Evolutionary conservation across 768 basidiomycete genomes (phyloP).

Genomic region (Pulveroboletus sp.): DNA sequence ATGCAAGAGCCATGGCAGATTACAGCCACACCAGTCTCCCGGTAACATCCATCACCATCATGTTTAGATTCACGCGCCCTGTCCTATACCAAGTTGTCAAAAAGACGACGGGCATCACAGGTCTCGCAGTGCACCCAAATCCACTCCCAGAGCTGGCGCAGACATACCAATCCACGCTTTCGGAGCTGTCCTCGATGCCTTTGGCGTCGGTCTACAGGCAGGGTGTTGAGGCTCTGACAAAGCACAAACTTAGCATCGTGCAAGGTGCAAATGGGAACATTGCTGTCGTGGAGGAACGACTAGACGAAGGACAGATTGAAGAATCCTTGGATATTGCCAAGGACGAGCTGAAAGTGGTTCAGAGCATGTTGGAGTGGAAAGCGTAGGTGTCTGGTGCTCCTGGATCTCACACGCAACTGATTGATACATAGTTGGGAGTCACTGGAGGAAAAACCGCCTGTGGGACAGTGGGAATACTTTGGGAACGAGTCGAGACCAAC

Average conservation of each 20-base stretch:
- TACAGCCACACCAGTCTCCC: slow-evolving; percentile 15
- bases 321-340: slow-evolving; percentile 77
- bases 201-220: slow-evolving; percentile 85
- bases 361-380: slow-evolving; percentile 94
- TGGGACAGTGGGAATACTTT: slow-evolving; percentile 87
- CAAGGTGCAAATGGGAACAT: slow-evolving; percentile 68
- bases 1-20: slow-evolving; percentile 38
- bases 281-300: slow-evolving; percentile 61
- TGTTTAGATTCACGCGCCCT: slow-evolving; percentile 78
- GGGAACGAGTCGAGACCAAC: slow-evolving; percentile 49
- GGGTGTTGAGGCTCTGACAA: slow-evolving; percentile 81
- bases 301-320: slow-evolving; percentile 88
- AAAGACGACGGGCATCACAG: slow-evolving; percentile 81
- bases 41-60: slow-evolving; percentile 42
- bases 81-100: slow-evolving; percentile 64
- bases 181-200: slow-evolving; percentile 69
- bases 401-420: slow-evolving; percentile 4
- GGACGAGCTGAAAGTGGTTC: slow-evolving; percentile 74
- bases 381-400: slow-evolving; percentile 57
- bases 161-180: slow-evolving; percentile 78
- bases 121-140: slow-evolving; percentile 78
- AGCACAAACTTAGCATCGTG: slow-evolving; percentile 72
- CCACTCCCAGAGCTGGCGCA: slow-evolving; percentile 76
- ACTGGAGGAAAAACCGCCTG: slow-evolving; percentile 74
- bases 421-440: slow-evolving; percentile 73